phyloP scores from a whole-genome alignment of 345 rosid species.

The Gossypium thurberi region DNA sequence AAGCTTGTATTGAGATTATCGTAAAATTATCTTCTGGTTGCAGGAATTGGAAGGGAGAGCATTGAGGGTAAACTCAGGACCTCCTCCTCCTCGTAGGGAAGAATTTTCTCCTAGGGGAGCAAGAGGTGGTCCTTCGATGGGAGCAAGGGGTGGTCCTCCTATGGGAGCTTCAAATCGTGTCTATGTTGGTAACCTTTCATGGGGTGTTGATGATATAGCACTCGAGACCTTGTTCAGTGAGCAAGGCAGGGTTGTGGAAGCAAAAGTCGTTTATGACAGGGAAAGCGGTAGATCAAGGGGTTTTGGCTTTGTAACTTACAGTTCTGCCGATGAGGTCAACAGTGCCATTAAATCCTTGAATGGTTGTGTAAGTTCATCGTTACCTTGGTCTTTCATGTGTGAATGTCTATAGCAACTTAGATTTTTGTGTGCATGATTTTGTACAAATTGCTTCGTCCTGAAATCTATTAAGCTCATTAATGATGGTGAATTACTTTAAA shows the following conservation, averaged over 20 bases:
- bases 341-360: constrained; percentile 64
- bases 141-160: not conserved
- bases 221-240: constrained; percentile 77
- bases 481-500: too few species aligned
- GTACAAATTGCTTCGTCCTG: not conserved
- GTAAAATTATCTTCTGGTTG: not conserved
- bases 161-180: constrained; percentile 48
- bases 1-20: not conserved
- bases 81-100: constrained; percentile 69
- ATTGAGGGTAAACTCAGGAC: constrained; percentile 83
- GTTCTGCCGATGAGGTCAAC: constrained; percentile 68
- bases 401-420: not conserved
- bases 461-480: not conserved
- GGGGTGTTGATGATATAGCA: constrained; percentile 86
- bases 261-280: constrained; percentile 88
- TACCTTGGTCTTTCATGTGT: not conserved
- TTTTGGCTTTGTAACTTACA: constrained; percentile 87
- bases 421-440: not conserved
- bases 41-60: constrained; percentile 91
- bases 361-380: constrained; percentile 60
- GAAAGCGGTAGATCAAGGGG: constrained; percentile 96
- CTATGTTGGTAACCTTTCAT: constrained; percentile 84
- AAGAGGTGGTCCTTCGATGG: constrained; percentile 12
- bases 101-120: constrained; percentile 31
- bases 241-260: constrained; percentile 83